Conservation (phyloP, 192 early-diverging fungal species). For the Coemansia sp. region DNA sequence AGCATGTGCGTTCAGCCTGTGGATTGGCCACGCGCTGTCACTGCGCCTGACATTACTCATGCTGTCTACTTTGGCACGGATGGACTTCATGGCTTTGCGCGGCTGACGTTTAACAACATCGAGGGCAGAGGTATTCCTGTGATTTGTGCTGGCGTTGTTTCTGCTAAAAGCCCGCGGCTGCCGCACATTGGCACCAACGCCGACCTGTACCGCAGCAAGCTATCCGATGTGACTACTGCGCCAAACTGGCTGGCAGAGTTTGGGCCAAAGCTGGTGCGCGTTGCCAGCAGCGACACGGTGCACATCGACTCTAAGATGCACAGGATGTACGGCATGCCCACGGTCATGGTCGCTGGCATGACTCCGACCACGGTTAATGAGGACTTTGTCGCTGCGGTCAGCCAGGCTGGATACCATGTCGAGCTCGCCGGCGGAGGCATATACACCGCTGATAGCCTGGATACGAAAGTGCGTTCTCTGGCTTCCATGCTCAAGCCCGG, state of each 20-base stretch:
- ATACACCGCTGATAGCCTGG: conserved; percentile 62
- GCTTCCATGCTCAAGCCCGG: conserved; percentile 72
- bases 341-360: conserved; percentile 96
- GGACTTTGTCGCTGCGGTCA: conserved; percentile 78
- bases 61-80: conserved; percentile 94
- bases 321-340: conserved; percentile 81
- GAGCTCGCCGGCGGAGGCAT: conserved; percentile 92
- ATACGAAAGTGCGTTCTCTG: conserved; percentile 71
- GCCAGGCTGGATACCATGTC: conserved; percentile 88
- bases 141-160: conserved; percentile 21
- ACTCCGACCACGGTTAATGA: conserved; percentile 83
- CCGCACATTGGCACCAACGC: conserved; percentile 71
- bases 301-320: conserved; percentile 88
- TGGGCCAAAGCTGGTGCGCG: conserved; percentile 81
- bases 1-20: conserved; percentile 66
- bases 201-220: conserved; percentile 70
- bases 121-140: conserved; percentile 81
- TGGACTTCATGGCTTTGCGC: conserved; percentile 79
- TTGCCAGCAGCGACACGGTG: conserved; percentile 56
- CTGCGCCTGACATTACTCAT: conserved; percentile 67
- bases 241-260: conserved; percentile 85
- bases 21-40: conserved; percentile 63
- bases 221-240: conserved; percentile 70
- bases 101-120: conserved; percentile 81
- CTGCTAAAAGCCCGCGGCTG: conserved; percentile 21